Evolutionary conservation across 805 yeast species (phyloP), one percentile per base, ranked within the genome.

Genomic region (Lipomyces mesembrius): DNA sequence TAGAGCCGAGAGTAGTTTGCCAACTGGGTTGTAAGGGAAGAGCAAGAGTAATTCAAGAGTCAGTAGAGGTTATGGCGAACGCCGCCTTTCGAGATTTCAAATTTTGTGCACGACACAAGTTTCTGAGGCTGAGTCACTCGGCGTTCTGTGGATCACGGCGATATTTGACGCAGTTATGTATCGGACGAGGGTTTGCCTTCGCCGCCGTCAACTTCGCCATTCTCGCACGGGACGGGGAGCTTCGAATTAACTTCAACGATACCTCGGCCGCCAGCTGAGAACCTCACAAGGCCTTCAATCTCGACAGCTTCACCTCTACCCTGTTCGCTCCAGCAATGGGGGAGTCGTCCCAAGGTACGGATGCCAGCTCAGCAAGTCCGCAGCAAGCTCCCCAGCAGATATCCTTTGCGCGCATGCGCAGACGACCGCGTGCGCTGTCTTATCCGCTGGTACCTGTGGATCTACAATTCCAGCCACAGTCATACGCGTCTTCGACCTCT

Each of bases 351-450:
- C 68, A 63, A 65, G 68, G 68, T 25, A 6, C 20, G 20, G 61
- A 39, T 12, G 55, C 34, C n/a, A 52, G 17, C n/a, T 25, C 27
- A 12, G 22, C 34, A 11, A 22, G 49, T 54, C 46, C 17, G 8
- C 60, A 25, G 14, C 55, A 9, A 52, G 7, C 61, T 20, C 27
- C 62, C 17, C 51, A 43, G 51, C 12, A 25, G 34, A 27, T 53
- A 4, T 54, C 54, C 25, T 14, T 54, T 17, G 57, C 53, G 11
- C 46, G 51, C 11, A 4, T 34, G 39, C 67, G 62, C 14, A 62
- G 67, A n/a, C 66, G 71, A 52, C 64, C 64, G 12, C 62, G 71
- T 20, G 66, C 71, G 27, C 62, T 65, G 29, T 68, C 71, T 25
- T 64, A 46, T 35, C 71, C 71, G 59, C 27, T 67, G 2, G 68